Evolutionary conservation across 2,329 filamentous ascomycete species (phyloP), one percentile per base, ranked within the genome.

Genomic region (Pyrenochaeta sp.): DNA sequence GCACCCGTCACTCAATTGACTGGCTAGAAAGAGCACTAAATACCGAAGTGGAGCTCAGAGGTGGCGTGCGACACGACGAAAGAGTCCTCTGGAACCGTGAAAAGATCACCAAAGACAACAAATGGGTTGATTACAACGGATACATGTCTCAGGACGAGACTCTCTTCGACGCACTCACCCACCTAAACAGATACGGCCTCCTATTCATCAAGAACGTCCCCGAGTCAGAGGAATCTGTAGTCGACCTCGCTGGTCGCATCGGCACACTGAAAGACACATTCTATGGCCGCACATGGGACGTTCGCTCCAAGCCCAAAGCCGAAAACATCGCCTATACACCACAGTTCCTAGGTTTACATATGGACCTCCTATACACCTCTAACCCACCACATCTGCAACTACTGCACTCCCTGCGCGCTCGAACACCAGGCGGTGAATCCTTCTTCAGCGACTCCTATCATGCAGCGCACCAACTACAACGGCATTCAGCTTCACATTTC

Each of bases 271-370:
- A 92, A 71, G 88, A 92, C 68, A 95, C 93, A 7, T 95, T 98
- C 73, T 98, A 98, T 77, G 95, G 95, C 42, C 83, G 85, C 66
- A 96, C 92, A 0, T 98, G 93, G 88, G 91, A 97, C 77, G 94
- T 98, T 12, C 86, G 88, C 52, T 92, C 89, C 3, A 90, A 96
- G 52, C 89, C 90, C 1, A 77, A 91, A 54, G 92, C 93, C 25
- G 93, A 94, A 73, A 98, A 98, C 74, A 91, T 97, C 3, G 94
- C 95, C 24, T 83, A 98, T 79, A 97, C 94, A 0, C 89, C 86
- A 71, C 85, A 89, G 48, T 89, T 89, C 71, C 87, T 98, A 1
- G 91, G 91, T 15, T 88, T 97, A 47, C 95, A 99, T 79, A 95
- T 97, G 86, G 95, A 98, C 74, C 84, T 98, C 40, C 84, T 97